Base-by-base conservation (phyloP, 129 eudicot species). In the Arctium minus region DNA sequence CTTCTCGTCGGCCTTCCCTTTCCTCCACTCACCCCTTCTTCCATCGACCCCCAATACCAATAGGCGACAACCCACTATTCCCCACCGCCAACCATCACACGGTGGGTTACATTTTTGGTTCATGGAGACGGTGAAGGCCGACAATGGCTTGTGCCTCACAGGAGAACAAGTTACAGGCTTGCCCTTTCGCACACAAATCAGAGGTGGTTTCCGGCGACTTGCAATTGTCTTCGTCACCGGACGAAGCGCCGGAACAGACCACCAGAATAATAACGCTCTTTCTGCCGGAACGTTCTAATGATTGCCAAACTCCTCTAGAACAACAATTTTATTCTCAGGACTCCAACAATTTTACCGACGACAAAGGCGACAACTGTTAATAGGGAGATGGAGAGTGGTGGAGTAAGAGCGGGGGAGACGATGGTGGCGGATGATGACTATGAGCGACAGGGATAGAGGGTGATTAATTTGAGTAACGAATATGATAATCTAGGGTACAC, bases 231-330 rank as follows among this genome's bases (percentile, higher is more conserved):
- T 70, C 85, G 5, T 88, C 88, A 1, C 46, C 78, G 80, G 82
- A 27, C 8, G 76, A 53, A 1, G 68, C 84, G 46, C 35, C 81
- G 72, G 86, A 79, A 31, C 82, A 79, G 22, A 44, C 48, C 42
- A 39, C 86, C 77, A 84, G 33, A 75, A 81, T 90, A 74, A 15
- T 81, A 12, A 82, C 88, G 79, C 73, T 79, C 12, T 83, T 88
- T 30, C 78, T 69, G 12, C 84, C 88, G 10, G 85, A 82, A 8
- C 80, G 74, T 73, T 15, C 12, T 7, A 82, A 77, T 9, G 85
- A 85, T 8, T 89, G 70, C 76, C 87, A 70, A 56, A 86, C 88
- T 1, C 90, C 92, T 1, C 90, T 84, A 6, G 86, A 83, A 75
- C 84, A 80, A 11, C 82, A 75, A 11, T 31, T 64, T 6, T 35